Base-by-base conservation (phyloP, 345 rosid species). In the Arabidopsis arenosa region DNA sequence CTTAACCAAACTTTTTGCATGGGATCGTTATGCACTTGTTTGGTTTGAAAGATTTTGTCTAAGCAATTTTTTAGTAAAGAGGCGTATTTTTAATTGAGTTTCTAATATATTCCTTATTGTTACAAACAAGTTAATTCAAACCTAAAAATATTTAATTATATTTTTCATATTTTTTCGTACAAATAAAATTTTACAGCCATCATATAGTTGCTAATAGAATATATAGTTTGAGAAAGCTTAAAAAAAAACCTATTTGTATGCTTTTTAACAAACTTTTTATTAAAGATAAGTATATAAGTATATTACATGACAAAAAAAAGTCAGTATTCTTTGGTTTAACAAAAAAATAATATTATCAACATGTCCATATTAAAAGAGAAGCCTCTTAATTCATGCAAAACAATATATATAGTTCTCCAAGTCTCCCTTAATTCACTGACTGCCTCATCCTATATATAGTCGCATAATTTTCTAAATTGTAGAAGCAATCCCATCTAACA, bases 1-100 rank as follows among this genome's bases (percentile, higher is more conserved):
- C 23, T 47, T 47, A 15, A 48, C 78, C 77, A 28, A 75, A 75
- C 78, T 66, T 48, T 14, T 58, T 66, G 78, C 78, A 66, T 75
- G 51, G 35, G 17, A 43, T 26, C 10, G 23, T 66, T 39, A 58
- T 36, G 70, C 5, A 66, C 23, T 40, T 57, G 78, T 66, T 57
- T 66, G 57, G 73, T 48, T 47, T 66, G 52, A 21, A 53, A 66
- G 26, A 58, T 26, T 66, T 48, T 57, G 44, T 48, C 43, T 26
- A n/a, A 17, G n/a, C 33, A 45, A 18, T 15, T 18, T 63, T 63
- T 54, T 39, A 44, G 40, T 36, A 10, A 63, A 30, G 28, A 26
- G 2, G n/a, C 56, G 6, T 3, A 0, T 37, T 37, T 67, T 15
- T 28, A 2, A 7, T 11, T 68, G 63, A 68, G 32, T 55, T 56